A percentile compares a stretch with the other conserved stretches of the same genome.
These are phyloP conservation scores for Xanthoconium stramineum DNA, from an alignment of 768 basidiomycete species.

Conservation along the genomic window DNA sequence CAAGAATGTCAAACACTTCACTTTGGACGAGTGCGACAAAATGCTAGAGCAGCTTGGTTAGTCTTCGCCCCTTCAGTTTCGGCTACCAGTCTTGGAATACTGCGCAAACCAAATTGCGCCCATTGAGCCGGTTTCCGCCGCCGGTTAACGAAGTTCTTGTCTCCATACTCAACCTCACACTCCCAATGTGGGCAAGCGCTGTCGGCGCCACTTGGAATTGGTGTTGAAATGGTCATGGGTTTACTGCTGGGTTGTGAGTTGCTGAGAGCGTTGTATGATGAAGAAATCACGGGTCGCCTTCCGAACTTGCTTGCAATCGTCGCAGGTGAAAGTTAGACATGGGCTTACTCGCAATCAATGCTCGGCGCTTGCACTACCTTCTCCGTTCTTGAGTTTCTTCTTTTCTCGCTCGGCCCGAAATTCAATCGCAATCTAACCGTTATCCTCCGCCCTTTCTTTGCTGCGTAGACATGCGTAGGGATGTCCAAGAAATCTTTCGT, in stretches of 20 bases:
- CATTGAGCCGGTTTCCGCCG: slow-evolving; percentile 31
- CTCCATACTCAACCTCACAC: slow-evolving; percentile 36
- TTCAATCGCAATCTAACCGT: slow-evolving; percentile 61
- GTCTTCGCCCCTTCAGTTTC: slow-evolving; percentile 71
- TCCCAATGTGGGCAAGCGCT: slow-evolving; percentile 39
- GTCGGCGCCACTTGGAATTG: slow-evolving; percentile 37
- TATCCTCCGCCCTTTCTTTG: slow-evolving; percentile 51
- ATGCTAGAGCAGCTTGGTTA: slow-evolving; percentile 99
- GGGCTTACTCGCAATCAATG: slow-evolving; percentile 11
- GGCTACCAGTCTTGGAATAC: slow-evolving; percentile 43
- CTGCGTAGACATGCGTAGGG: slow-evolving; percentile 96
- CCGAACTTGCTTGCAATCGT: slow-evolving; percentile 35
- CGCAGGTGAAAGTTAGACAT: slow-evolving; percentile 18
- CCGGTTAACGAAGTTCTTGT: slow-evolving; percentile 35
- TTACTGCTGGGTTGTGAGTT: slow-evolving; percentile 35
- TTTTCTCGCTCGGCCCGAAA: slow-evolving; percentile 49
- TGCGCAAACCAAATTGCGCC: slow-evolving; percentile 47
- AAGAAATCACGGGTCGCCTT: slow-evolving; percentile 33
- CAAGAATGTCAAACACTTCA: slow-evolving; percentile 98
- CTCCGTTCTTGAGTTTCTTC: slow-evolving; percentile 45
- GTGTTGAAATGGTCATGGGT: slow-evolving; percentile 38
- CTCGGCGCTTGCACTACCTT: slow-evolving; percentile 13
- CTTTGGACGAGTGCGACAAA: slow-evolving; percentile 99
- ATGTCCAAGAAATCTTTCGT: slow-evolving; percentile 99
- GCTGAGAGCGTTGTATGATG: slow-evolving; percentile 34